phyloP scores from a whole-genome alignment of 495 filamentous ascomycete genomes.

The Hypoxylon crocopeplum region DNA sequence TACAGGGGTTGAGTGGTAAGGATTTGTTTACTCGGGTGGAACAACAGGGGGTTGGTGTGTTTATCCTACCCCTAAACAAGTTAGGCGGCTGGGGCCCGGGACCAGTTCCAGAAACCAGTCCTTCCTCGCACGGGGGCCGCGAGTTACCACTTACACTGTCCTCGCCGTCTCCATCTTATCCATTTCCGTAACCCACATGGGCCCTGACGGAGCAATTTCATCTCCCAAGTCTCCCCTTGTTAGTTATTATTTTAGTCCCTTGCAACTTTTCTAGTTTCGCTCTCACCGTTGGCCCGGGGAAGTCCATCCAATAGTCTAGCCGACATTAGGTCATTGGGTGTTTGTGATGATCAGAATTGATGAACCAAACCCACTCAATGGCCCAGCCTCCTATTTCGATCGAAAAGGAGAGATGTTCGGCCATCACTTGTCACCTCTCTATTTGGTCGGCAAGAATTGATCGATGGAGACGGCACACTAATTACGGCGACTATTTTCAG shows the following conservation, averaged over 20 bases:
- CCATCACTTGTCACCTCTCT: constrained; percentile 10
- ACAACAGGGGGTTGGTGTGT: constrained; percentile 31
- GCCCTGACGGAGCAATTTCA: constrained; percentile 2
- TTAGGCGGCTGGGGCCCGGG: constrained; percentile 22
- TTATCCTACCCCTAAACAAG: constrained; percentile 37
- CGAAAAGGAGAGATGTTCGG: no score
- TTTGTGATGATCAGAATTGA: constrained; percentile 28
- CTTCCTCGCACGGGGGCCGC: constrained; percentile 17
- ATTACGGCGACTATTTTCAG: background rate
- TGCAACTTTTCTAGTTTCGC: background rate
- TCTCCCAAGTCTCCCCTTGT: no score
- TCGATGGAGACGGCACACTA: background rate
- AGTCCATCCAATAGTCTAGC: background rate
- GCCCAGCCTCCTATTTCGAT: no score
- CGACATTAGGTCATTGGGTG: background rate
- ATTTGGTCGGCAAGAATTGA: constrained; percentile 11
- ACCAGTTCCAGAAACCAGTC: background rate
- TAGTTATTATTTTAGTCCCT: no score
- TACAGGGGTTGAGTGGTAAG: constrained; percentile 37
- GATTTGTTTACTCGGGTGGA: constrained; percentile 41
- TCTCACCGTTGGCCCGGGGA: background rate
- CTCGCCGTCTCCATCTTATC: constrained; percentile 10
- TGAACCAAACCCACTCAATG: constrained; percentile 1
- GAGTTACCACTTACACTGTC: constrained; percentile 26
- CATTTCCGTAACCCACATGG: background rate